Evolutionary conservation across 768 basidiomycete species (phyloP).

Genomic region (Chalciporus sphaerocephalus): DNA sequence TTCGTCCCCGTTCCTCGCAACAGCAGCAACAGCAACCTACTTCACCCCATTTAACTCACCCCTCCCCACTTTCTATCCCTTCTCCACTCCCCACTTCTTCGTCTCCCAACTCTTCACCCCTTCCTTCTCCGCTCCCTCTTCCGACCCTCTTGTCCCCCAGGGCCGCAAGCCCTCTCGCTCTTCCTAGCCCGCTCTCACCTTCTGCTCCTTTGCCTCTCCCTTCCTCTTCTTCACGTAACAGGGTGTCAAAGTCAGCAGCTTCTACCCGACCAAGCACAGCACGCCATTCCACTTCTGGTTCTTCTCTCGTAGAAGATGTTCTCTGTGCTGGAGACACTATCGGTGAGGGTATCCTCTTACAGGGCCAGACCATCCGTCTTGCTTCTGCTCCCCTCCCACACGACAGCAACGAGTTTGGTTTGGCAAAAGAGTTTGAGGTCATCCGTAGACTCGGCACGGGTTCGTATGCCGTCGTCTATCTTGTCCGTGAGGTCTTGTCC

Average conservation of each 20-base stretch:
- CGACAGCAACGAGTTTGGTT: conserved; percentile 37
- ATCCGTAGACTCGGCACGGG: conserved; percentile 82
- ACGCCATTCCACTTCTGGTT: conserved; percentile 28
- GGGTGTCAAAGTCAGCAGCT: conserved; percentile 34
- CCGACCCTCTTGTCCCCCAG: conserved; percentile 30
- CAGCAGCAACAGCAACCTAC: conserved; percentile 12
- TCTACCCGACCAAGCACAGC: conserved; percentile 19
- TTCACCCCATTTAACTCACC: conserved; percentile 9
- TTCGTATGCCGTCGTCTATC: conserved; percentile 91
- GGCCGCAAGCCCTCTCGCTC: conserved; percentile 30
- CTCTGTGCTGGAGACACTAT: conserved; percentile 71
- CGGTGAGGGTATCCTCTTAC: conserved; percentile 61
- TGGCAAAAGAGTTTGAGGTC: conserved; percentile 75
- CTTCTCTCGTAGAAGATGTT: conserved; percentile 45
- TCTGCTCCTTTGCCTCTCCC: conserved; percentile 29
- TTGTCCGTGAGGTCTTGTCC: conserved; percentile 67
- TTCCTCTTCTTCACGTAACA: conserved; percentile 33
- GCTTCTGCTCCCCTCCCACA: conserved; percentile 39
- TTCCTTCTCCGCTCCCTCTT: conserved; percentile 29
- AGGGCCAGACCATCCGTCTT: conserved; percentile 61
- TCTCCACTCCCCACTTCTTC: conserved; percentile 5
- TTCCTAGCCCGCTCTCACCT: conserved; percentile 34
- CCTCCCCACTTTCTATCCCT: conserved; percentile 14
- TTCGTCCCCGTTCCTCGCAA: conserved; percentile 20
- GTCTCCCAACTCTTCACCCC: conserved; percentile 21